Base-by-base conservation (phyloP, 139 green algal species). In the Astrephomene gubernaculifera region DNA sequence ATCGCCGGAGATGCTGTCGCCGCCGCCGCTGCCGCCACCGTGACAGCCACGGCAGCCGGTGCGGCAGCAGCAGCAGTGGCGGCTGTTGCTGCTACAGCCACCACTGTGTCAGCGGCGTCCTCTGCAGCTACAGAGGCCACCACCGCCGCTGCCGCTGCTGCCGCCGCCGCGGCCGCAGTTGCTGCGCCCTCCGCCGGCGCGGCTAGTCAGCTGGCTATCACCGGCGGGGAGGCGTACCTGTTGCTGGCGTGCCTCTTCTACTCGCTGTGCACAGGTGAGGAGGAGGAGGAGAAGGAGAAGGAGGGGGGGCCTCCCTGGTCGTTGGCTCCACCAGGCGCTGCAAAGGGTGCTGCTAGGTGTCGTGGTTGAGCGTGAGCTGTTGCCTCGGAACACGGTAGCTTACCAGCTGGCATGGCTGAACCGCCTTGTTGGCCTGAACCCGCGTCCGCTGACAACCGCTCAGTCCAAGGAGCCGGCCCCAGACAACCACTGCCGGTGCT, bases 221-320 rank as follows among this genome's bases (percentile, higher is more conserved):
- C 71, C n/a, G 71, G 82, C 44, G 85, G 88, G 8, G 85, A 90
- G 84, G 36, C 41, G 33, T 86, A 88, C 57, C 71, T 92, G 31
- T 52, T 92, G 61, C 54, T 87, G 25, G 71, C 86, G 0, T 92
- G 89, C 65, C 41, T 82, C 25, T 92, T 89, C 52, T 86, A 52
- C 35, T 74, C 57, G 35, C 21, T 78, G 6, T 78, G 79, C 79
- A 86, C 79, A 6, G 79, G 73, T 82, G 74, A 25, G 74, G n/a
- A n/a, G n/a, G n/a, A n/a, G n/a, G n/a, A n/a, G n/a, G n/a, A n/a
- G n/a, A n/a, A n/a, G n/a, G n/a, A n/a, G n/a, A n/a, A n/a, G n/a
- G n/a, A n/a, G n/a, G n/a, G n/a, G n/a, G n/a, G n/a, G n/a, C n/a
- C n/a, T n/a, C n/a, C n/a, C n/a, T n/a, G n/a, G n/a, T n/a, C n/a